Evolutionary conservation across 2,329 filamentous ascomycete genomes (phyloP).

Genomic region (Talaromyces sp.): DNA sequence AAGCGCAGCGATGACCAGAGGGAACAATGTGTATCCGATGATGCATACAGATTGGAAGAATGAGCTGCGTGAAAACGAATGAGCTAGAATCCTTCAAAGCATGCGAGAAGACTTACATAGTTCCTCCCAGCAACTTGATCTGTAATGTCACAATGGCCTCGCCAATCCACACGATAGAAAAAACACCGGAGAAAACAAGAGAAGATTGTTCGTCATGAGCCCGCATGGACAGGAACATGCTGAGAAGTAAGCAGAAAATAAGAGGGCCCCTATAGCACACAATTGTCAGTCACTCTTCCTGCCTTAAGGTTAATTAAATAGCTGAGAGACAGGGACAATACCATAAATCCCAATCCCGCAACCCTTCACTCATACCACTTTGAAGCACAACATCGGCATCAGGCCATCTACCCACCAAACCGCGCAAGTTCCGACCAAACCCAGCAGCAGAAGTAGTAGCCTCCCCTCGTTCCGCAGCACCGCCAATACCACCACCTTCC

Average conservation of each 20-base stretch:
- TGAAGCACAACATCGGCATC: slow-evolving; percentile 62
- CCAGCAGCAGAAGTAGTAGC: slow-evolving; percentile 29
- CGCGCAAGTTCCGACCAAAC: slow-evolving; percentile 47
- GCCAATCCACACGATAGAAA: slow-evolving; percentile 93
- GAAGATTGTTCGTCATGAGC: slow-evolving; percentile 76
- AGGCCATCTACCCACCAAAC: slow-evolving; percentile 59
- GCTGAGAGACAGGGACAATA: slow-evolving; percentile 32
- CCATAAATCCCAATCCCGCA: slow-evolving; percentile 97
- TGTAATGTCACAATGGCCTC: slow-evolving; percentile 96
- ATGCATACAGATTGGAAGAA: slow-evolving; percentile 98
- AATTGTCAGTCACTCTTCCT: background rate
- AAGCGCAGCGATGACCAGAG: slow-evolving; percentile 84
- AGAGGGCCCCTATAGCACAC: slow-evolving; percentile 66
- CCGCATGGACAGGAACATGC: slow-evolving; percentile 78
- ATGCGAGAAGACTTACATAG: slow-evolving; percentile 67
- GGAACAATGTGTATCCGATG: slow-evolving; percentile 97
- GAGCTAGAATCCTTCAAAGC: slow-evolving; percentile 1
- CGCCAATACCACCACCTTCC: slow-evolving; percentile 50
- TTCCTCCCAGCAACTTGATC: slow-evolving; percentile 92
- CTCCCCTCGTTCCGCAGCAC: slow-evolving; percentile 55
- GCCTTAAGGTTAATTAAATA: background rate
- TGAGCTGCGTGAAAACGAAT: slow-evolving; percentile 57
- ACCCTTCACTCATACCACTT: slow-evolving; percentile 75
- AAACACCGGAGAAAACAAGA: slow-evolving; percentile 89
- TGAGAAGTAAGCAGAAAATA: slow-evolving; percentile 86